Evolutionary conservation across 2,329 filamentous ascomycete species (phyloP).

Genomic region (Dendryphion nanum): DNA sequence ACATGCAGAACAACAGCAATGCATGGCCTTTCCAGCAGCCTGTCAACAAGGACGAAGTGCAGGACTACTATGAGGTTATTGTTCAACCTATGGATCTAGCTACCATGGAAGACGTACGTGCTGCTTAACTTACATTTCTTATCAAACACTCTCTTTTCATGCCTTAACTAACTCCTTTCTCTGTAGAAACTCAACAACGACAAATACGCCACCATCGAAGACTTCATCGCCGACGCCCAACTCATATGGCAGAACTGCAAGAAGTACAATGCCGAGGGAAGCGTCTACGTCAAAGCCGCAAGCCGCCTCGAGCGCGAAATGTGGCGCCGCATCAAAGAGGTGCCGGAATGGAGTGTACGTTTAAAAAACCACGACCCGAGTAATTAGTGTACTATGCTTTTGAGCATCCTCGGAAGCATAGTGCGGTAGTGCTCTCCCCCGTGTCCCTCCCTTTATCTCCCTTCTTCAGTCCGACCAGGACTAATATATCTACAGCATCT

Average conservation of each 20-base stretch:
- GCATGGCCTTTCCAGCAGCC: constrained; percentile 95
- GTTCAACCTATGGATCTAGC: constrained; percentile 95
- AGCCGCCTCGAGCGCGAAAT: constrained; percentile 92
- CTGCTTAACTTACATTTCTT: too few relatives aligned
- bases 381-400: too few relatives aligned
- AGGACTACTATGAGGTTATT: constrained; percentile 99
- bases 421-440: not conserved
- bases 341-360: constrained; percentile 73
- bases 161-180: not conserved
- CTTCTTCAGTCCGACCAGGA: not conserved
- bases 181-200: constrained; percentile 79
- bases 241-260: constrained; percentile 94
- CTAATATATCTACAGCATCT: constrained; percentile 22
- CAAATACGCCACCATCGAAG: constrained; percentile 85
- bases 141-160: too few relatives aligned
- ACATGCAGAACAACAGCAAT: constrained; percentile 88
- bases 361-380: too few relatives aligned
- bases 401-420: too few relatives aligned
- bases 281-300: constrained; percentile 90
- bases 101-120: constrained; percentile 74
- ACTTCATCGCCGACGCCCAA: constrained; percentile 85
- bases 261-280: constrained; percentile 94
- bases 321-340: constrained; percentile 88
- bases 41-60: constrained; percentile 92
- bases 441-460: not conserved